Evolutionary conservation across 306 rosid genomes (phyloP).

Genomic region (Pterocarpus santalinus): DNA sequence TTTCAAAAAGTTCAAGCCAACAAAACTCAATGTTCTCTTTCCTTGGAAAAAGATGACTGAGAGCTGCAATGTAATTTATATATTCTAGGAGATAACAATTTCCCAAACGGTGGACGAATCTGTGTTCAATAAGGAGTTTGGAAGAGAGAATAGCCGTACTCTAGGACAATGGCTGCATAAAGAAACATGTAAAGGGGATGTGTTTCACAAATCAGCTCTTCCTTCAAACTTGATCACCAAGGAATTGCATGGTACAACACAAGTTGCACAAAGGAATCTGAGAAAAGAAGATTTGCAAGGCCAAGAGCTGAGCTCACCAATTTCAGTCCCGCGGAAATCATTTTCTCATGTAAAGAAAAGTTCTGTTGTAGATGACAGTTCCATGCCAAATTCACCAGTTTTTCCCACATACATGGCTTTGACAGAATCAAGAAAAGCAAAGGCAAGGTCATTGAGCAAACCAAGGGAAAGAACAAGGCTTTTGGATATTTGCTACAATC

Average conservation of each 20-base stretch:
- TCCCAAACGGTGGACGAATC: conserved; percentile 56
- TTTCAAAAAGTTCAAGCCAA: not conserved
- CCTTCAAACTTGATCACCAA: conserved; percentile 40
- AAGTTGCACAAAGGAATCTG: no score
- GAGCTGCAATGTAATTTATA: not conserved
- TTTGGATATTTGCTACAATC: conserved; percentile 51
- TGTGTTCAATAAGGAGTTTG: not conserved
- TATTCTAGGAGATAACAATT: conserved; percentile 67
- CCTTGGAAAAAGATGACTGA: no score
- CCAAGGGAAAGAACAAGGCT: conserved; percentile 69
- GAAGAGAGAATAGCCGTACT: no score
- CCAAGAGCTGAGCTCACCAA: conserved; percentile 37
- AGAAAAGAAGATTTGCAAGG: conserved; percentile 42
- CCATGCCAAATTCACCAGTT: conserved; percentile 63
- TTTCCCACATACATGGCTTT: conserved; percentile 65
- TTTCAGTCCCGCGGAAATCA: conserved; percentile 65
- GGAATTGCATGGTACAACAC: not conserved
- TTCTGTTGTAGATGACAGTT: conserved; percentile 49
- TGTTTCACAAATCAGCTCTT: conserved; percentile 36
- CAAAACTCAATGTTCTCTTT: no score
- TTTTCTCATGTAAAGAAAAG: conserved; percentile 56
- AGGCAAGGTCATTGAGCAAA: conserved; percentile 72
- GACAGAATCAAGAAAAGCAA: conserved; percentile 71
- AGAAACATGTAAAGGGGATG: conserved; percentile 51
- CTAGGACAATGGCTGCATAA: not conserved